Percentiles rank a stretch among this genome's conserved stretches.
Evolutionary conservation across 148 eudicot species (phyloP).

Genomic region (Agrostemma githago): DNA sequence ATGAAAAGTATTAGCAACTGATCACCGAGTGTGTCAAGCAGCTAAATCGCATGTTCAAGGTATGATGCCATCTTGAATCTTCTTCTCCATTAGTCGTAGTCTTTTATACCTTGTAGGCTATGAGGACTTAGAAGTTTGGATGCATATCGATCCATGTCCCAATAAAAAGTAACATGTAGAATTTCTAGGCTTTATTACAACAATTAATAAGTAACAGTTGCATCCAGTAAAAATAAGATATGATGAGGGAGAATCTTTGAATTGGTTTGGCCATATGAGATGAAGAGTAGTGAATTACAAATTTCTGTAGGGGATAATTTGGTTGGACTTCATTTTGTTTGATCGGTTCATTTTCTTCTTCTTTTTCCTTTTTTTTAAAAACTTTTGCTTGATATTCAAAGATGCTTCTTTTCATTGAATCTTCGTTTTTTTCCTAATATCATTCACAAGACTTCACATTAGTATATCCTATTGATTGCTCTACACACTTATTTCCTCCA

Average conservation of each 20-base stretch:
- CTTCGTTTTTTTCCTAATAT: too few relatives aligned
- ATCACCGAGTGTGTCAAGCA: constrained; percentile 42
- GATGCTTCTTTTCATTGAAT: not conserved
- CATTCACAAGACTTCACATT: not conserved
- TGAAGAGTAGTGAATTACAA: not conserved
- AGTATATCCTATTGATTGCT: not conserved
- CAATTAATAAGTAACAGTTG: not conserved
- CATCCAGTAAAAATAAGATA: not conserved
- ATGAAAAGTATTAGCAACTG: constrained; percentile 41
- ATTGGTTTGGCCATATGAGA: not conserved
- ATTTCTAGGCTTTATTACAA: not conserved
- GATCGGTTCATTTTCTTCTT: not conserved
- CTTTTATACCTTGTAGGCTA: not conserved
- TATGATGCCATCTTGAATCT: constrained; percentile 7
- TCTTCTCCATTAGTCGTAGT: not conserved
- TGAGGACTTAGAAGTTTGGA: too few relatives aligned
- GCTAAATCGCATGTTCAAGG: constrained; percentile 42
- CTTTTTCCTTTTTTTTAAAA: too few relatives aligned
- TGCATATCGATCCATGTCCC: not conserved
- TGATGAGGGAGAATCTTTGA: not conserved
- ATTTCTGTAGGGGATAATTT: not conserved
- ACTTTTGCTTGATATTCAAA: not conserved
- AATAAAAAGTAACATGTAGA: not conserved
- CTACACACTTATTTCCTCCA: not conserved
- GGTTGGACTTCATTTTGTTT: too few relatives aligned